These are phyloP conservation scores for Kickxella alabastrina DNA, from an alignment of 192 early-diverging fungal species.

Conservation along the genomic window DNA sequence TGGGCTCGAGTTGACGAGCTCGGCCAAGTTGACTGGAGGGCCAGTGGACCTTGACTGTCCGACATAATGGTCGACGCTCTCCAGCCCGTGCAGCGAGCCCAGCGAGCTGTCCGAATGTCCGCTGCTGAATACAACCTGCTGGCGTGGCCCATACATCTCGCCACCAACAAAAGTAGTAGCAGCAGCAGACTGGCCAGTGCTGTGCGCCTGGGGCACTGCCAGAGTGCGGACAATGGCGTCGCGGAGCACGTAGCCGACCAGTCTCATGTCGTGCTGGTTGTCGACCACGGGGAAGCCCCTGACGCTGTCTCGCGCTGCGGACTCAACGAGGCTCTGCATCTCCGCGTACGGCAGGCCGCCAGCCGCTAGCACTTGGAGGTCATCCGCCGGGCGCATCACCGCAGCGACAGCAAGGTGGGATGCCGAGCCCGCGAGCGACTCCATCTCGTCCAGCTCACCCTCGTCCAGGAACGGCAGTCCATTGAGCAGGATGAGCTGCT, in stretches of 20 bases:
- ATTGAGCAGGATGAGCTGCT: slow-evolving; percentile 74
- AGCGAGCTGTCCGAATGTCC: not conserved
- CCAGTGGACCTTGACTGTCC: not conserved
- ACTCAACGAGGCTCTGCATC: slow-evolving; percentile 52
- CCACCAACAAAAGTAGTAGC: not conserved
- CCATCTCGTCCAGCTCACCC: slow-evolving; percentile 49
- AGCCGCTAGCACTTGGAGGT: slow-evolving; percentile 56
- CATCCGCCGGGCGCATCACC: slow-evolving; percentile 52
- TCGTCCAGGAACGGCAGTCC: slow-evolving; percentile 77
- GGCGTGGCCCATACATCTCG: too few relatives aligned
- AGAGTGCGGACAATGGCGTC: slow-evolving; percentile 20
- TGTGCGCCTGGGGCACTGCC: not conserved
- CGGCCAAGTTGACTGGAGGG: slow-evolving; percentile 12
- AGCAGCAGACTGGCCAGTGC: not conserved
- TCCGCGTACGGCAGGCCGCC: slow-evolving; percentile 50
- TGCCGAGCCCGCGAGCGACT: not conserved
- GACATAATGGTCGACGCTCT: too few relatives aligned
- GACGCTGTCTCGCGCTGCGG: slow-evolving; percentile 38
- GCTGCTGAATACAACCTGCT: not conserved
- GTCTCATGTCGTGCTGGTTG: slow-evolving; percentile 52
- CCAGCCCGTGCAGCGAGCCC: too few relatives aligned
- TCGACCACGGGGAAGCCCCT: slow-evolving; percentile 78
- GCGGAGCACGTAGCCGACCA: slow-evolving; percentile 70
- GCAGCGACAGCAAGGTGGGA: slow-evolving; percentile 37
- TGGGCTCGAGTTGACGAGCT: slow-evolving; percentile 55